Evolutionary conservation across 1,284 basidiomycete genomes (phyloP), one percentile per base, ranked within the genome.

Genomic region (Pisolithus thermaeus): DNA sequence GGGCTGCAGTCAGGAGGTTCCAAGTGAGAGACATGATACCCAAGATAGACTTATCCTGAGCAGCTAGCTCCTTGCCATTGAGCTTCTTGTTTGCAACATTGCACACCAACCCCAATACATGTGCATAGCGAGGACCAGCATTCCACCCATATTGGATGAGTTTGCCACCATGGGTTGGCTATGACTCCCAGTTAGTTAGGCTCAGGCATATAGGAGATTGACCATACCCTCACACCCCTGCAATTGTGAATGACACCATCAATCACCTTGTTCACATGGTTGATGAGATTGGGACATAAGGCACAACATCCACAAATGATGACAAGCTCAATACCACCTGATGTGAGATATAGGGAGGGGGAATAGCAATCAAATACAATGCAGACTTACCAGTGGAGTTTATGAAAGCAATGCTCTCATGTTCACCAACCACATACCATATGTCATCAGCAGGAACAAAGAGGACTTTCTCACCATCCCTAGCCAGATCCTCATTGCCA

Each of bases 91-190:
- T 35, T 5, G 12, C 12, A 35, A 35, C 32, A 35, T 35, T 35
- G 12, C 12, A 14, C 12, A 35, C 32, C 32, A 35, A 14, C 32
- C 32, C 32, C 9, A 30, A 30, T 9, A 30, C 30, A 30, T 1
- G 8, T 11, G 30, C 30, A 30, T 30, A 9, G 39, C n/a, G 3
- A 20, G 47, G 27, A 12, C 39, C 27, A 18, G 47, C 39, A 49
- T 49, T 49, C 48, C 40, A 45, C n/a, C 73, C 73, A 72, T 20
- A 71, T 56, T 12, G 70, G 66, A 9, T 58, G 57, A 12, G 56
- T 9, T 23, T 41, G 37, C 48, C 41, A 4, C 42, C 48, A 50
- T 50, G 48, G 12, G 4, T 46, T 18, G 42, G 48, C 48, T 35
- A 35, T 30, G 28, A 30, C 7, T 30, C 11, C 28, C 28, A 30